Conservation (phyloP, 139 green algal genomes). For the Picochlorum sp. region DNA sequence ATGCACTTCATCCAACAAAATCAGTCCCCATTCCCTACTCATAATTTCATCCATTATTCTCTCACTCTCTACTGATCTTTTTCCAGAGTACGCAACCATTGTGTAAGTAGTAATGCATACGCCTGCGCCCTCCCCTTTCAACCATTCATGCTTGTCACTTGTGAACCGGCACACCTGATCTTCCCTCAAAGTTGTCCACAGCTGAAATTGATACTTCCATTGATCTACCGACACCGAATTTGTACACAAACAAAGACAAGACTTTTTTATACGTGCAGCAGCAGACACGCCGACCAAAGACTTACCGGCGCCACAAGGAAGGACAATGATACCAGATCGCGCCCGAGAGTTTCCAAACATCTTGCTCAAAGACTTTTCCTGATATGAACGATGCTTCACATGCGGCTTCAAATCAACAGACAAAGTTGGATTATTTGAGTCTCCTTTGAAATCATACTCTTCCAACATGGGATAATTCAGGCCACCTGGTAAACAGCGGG, state of each 20-base stretch:
- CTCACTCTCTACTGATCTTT: constrained; percentile 29
- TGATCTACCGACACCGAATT: constrained; percentile 89
- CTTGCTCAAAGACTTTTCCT: constrained; percentile 90
- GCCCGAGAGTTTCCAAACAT: constrained; percentile 98
- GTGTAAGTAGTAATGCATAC: constrained; percentile 93
- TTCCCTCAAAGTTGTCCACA: constrained; percentile 87
- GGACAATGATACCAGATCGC: constrained; percentile 90
- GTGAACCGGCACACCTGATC: constrained; percentile 84
- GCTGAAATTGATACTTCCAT: constrained; percentile 93
- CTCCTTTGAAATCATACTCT: constrained; percentile 92
- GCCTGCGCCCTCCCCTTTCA: constrained; percentile 32
- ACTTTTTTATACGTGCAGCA: constrained; percentile 78
- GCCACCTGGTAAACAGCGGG: constrained; percentile 76
- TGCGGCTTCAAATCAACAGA: constrained; percentile 85
- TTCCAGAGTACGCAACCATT: constrained; percentile 88
- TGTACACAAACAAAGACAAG: constrained; percentile 69
- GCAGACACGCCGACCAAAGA: constrained; percentile 83
- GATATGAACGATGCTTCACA: constrained; percentile 47
- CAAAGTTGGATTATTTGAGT: constrained; percentile 62
- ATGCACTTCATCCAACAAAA: constrained; percentile 98
- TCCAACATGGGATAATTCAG: constrained; percentile 97
- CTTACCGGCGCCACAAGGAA: constrained; percentile 97
- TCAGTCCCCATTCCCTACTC: constrained; percentile 86
- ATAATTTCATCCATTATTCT: constrained; percentile 69
- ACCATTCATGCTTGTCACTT: constrained; percentile 73